Evolutionary conservation across 805 yeast species (phyloP).

Genomic region (Saccharomycopsis amapae): DNA sequence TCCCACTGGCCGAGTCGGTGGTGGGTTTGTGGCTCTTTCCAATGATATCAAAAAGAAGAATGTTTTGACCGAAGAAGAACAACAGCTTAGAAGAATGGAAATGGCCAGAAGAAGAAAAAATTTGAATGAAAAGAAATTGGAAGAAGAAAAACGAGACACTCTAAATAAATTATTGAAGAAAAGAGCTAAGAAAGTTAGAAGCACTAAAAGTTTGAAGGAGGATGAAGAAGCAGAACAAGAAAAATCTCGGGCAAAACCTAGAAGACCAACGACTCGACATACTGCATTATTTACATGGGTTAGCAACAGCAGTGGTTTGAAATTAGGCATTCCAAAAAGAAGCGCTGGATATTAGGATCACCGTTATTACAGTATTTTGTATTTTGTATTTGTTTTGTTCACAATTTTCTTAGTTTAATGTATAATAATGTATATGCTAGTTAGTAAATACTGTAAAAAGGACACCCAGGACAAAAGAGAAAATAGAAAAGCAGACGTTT

Average conservation of each 20-base stretch:
- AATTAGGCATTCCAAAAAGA: slow-evolving; percentile 16
- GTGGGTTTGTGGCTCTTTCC: slow-evolving; percentile 28
- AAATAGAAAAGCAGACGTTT: no score
- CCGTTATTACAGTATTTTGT: not conserved
- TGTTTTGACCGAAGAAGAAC: slow-evolving; percentile 74
- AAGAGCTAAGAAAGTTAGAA: slow-evolving; percentile 68
- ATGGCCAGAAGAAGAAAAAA: slow-evolving; percentile 84
- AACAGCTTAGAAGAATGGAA: slow-evolving; percentile 75
- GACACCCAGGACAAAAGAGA: no score
- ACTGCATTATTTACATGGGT: slow-evolving; percentile 40
- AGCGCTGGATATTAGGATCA: slow-evolving; percentile 5
- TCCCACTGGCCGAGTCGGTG: not conserved
- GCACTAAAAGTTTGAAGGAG: slow-evolving; percentile 27
- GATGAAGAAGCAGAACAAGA: slow-evolving; percentile 24
- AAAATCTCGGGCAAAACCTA: slow-evolving; percentile 19
- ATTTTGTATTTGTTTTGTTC: not conserved
- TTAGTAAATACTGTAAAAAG: no score
- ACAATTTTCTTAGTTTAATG: not conserved
- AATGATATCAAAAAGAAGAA: slow-evolving; percentile 42
- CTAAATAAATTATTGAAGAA: slow-evolving; percentile 78
- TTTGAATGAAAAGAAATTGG: slow-evolving; percentile 70
- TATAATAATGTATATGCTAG: no score
- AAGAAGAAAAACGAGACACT: slow-evolving; percentile 90
- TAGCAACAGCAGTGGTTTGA: slow-evolving; percentile 24
- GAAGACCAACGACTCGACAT: slow-evolving; percentile 40